phyloP scores from a whole-genome alignment of 2,329 filamentous ascomycete species.

The Ophiostoma fasciatum region DNA sequence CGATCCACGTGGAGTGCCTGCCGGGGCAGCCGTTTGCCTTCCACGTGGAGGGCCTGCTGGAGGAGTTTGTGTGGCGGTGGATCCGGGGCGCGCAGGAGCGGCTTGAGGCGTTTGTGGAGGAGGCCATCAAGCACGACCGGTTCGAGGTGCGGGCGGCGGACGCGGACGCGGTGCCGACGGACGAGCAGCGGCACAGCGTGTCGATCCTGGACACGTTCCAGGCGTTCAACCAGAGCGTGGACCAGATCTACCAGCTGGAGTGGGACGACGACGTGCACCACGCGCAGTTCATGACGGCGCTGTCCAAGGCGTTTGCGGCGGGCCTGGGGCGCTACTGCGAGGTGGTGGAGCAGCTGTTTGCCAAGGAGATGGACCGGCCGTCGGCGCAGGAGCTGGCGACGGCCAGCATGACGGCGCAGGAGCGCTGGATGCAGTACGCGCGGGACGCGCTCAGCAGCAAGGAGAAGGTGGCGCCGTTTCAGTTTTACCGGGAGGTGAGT shows the following conservation, averaged over 20 bases:
- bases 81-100: slow-evolving; percentile 66
- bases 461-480: slow-evolving; percentile 89
- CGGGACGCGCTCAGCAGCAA: slow-evolving; percentile 87
- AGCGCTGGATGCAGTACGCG: slow-evolving; percentile 84
- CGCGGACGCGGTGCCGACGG: slow-evolving; percentile 43
- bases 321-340: slow-evolving; percentile 87
- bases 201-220: slow-evolving; percentile 89
- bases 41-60: slow-evolving; percentile 70
- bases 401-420: slow-evolving; percentile 66
- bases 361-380: slow-evolving; percentile 81
- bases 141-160: slow-evolving; percentile 54
- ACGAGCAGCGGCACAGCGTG: slow-evolving; percentile 80
- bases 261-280: slow-evolving; percentile 93
- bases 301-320: slow-evolving; percentile 70
- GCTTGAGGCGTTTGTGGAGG: slow-evolving; percentile 71
- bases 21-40: slow-evolving; percentile 68
- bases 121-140: slow-evolving; percentile 78
- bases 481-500: slow-evolving; percentile 81
- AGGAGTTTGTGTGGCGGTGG: slow-evolving; percentile 94
- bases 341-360: slow-evolving; percentile 70
- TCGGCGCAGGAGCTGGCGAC: slow-evolving; percentile 76
- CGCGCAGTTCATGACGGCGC: slow-evolving; percentile 90
- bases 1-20: slow-evolving; percentile 62
- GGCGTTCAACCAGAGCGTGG: slow-evolving; percentile 81
- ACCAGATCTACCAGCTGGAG: slow-evolving; percentile 71